Base-by-base conservation (phyloP, 495 filamentous ascomycete genomes). In the Daldinia loculata region DNA sequence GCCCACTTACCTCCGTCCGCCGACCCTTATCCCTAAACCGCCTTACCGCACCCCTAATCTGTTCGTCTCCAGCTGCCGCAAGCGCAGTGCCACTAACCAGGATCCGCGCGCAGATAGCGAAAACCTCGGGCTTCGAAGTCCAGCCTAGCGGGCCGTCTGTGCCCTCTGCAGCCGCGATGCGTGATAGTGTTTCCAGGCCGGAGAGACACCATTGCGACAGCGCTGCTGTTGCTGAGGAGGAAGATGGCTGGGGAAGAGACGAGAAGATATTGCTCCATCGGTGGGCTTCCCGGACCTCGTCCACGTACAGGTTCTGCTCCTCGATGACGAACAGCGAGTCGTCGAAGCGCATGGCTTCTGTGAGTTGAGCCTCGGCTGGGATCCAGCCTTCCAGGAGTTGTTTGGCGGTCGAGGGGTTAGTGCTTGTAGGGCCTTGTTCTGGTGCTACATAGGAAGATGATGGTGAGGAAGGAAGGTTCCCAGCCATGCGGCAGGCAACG, bases 291-390 rank as follows among this genome's bases (percentile, higher is more conserved):
- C 85, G 79, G 3, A 92, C 86, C 55, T 91, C 87, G 72, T 97
- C 94, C 56, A 95, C 82, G 75, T 91, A 98, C 0, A 97, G 82
- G 66, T 99, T 99, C 69, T 95, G 93, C 71, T 95, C 93, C 79
- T 99, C 95, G 71, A 91, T 84, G 14, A 87, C 89, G 74, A 99
- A 99, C 0, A 99, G 81, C 2, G 91, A 85, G 30, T 87, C 89
- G 72, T 92, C 89, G 53, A 90, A 88, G 55, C 85, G 84, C 45
- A 85, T 74, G 24, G 87, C 84, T 24, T 84, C 72, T 0, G 74
- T 67, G 14, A 94, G 75, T 17, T 83, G 78, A 0, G 76, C 70
- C 3, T 78, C 78, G 0, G 91, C 85, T 0, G 86, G 66, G 32
- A 50, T 74, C 79, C 64, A 67, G 55, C 17, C 77, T 6, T 27